These are phyloP conservation scores for Hypholoma sublateritium DNA, from an alignment of 768 basidiomycete species.

Conservation along the genomic window DNA sequence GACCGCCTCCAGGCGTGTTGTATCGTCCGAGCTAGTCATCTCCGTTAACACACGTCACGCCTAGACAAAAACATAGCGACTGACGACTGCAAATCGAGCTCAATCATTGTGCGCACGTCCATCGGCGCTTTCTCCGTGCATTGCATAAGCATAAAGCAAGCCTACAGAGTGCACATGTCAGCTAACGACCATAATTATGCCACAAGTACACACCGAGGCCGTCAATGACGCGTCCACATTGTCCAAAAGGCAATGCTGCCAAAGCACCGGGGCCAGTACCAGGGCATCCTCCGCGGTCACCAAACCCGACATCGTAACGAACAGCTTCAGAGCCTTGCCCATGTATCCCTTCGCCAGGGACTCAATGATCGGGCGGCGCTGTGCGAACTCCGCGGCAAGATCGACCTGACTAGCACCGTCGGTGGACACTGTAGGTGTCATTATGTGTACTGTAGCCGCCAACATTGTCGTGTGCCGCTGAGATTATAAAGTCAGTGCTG, in stretches of 20 bases:
- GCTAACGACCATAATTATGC: background rate
- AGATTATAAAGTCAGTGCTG: background rate
- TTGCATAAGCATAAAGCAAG: conserved; percentile 70
- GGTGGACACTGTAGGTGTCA: background rate
- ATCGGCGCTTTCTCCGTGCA: conserved; percentile 61
- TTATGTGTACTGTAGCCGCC: conserved; percentile 10
- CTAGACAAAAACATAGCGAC: background rate
- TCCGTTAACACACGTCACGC: background rate
- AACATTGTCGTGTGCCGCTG: conserved; percentile 21
- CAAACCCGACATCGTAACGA: conserved; percentile 61
- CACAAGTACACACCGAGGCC: conserved; percentile 44
- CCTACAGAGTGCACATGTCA: conserved; percentile 28
- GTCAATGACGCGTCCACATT: conserved; percentile 39
- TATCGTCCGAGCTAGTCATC: conserved; percentile 42
- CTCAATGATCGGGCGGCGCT: conserved; percentile 37
- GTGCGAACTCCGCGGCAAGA: conserved; percentile 33
- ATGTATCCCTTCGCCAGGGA: conserved; percentile 46
- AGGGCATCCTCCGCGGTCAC: conserved; percentile 48
- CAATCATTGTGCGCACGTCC: conserved; percentile 49
- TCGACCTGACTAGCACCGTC: conserved; percentile 24
- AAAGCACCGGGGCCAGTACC: conserved; percentile 54
- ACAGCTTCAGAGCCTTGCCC: conserved; percentile 51
- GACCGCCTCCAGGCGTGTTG: conserved; percentile 51
- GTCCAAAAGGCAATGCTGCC: conserved; percentile 50
- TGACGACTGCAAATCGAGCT: conserved; percentile 58